Evolutionary conservation across 2,329 filamentous ascomycete species (phyloP).

Genomic region (Trichoderma afroharzianum): DNA sequence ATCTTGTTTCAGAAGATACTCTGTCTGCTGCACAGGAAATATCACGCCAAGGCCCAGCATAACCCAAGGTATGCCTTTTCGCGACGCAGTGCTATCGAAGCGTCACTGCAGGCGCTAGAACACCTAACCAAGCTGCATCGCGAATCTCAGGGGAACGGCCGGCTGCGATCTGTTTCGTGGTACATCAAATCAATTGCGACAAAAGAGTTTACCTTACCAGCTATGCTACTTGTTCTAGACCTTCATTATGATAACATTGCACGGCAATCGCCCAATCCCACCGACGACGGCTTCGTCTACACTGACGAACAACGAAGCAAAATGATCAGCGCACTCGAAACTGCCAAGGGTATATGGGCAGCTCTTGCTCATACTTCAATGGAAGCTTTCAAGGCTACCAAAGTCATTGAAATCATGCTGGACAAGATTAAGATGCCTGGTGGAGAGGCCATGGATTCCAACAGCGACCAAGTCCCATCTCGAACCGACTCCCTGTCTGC

Average conservation of each 20-base stretch:
- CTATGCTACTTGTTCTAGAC: conserved; percentile 80
- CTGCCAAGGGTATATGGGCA: conserved; percentile 75
- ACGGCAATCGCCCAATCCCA: conserved; percentile 35
- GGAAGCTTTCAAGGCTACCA: conserved; percentile 84
- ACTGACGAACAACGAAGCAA: conserved; percentile 60
- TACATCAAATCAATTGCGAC: conserved; percentile 76
- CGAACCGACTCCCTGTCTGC: conserved; percentile 26
- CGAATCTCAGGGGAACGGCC: conserved; percentile 69
- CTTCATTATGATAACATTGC: conserved; percentile 65
- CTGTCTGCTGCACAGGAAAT: conserved; percentile 85
- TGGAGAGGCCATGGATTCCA: neutral
- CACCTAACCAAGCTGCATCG: conserved; percentile 73
- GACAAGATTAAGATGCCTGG: conserved; percentile 58
- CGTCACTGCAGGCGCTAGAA: conserved; percentile 74
- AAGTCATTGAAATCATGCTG: conserved; percentile 79
- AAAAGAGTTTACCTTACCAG: conserved; percentile 81
- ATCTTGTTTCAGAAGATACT: conserved; percentile 85
- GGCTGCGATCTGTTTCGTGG: conserved; percentile 70
- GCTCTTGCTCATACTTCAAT: conserved; percentile 72
- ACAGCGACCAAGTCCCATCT: conserved; percentile 11
- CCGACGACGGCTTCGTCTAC: conserved; percentile 52
- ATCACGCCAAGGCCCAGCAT: conserved; percentile 71
- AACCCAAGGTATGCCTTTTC: conserved; percentile 83
- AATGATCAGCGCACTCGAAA: conserved; percentile 73
- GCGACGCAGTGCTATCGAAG: conserved; percentile 77